Base-by-base conservation (phyloP, 1,284 basidiomycete species). In the Cryptococcus sp. region DNA sequence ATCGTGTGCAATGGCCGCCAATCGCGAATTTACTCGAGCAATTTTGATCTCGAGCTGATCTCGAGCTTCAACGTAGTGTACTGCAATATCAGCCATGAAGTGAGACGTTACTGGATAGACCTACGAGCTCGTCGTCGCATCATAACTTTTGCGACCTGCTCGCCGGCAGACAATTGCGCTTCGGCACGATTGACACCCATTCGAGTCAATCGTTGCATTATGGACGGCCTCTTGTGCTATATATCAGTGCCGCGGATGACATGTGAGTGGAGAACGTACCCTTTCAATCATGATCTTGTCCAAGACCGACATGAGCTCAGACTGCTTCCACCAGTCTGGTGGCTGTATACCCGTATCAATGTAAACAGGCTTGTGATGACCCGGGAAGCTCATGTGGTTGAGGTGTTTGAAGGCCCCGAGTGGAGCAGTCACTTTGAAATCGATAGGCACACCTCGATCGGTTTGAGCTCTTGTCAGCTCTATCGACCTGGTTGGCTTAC, bases 401-500 rank as follows among this genome's bases (percentile, higher is more conserved):
- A 78, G 69, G 16, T 77, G 75, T 5, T 76, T 62, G 68, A 79
- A 78, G 40, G 69, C 62, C 28, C 91, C 91, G 2, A 86, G 88
- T 3, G 93, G 91, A 77, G 94, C 97, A 2, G 93, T 90, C 67
- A 96, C 89, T 68, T 92, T 91, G 78, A 94, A 89, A 73, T 97
- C 93, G 56, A 69, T 60, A 2, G 79, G 78, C 5, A 78, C 69
- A 14, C 52, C 51, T 36, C 59, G 53, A 25, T 67, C 66, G 48
- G 50, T 24, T 7, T 62, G 62, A 54, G 45, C 34, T 9, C 22
- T 37, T 42, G 31, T 23, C 18, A 25, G 46, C 4, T 9, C 16
- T 2, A 23, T 22, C 7, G 28, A 28, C 4, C 11, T 9, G 10
- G 13, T 2, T 9, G 31, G 53, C 65, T 50, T 49, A 66, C 70